Evolutionary conservation across 2,329 filamentous ascomycete species (phyloP).

Genomic region (Penicillium janthinellum): DNA sequence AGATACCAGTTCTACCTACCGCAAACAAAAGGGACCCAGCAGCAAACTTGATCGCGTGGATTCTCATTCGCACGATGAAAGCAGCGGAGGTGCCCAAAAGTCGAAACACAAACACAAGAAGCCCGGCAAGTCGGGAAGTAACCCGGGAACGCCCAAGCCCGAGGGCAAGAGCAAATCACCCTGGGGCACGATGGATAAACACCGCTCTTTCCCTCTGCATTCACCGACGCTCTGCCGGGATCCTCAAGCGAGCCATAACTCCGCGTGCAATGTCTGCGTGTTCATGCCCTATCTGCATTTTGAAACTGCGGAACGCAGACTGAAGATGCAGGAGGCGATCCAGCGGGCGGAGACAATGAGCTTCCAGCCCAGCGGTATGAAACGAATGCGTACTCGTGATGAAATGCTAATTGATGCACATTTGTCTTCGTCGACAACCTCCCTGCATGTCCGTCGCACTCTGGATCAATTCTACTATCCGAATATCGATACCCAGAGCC

Average conservation of each 20-base stretch:
- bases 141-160: slow-evolving; percentile 26
- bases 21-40: slow-evolving; percentile 33
- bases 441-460: slow-evolving; percentile 60
- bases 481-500: slow-evolving; percentile 58
- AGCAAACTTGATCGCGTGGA: slow-evolving; percentile 31
- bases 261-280: slow-evolving; percentile 34
- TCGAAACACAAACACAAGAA: slow-evolving; percentile 33
- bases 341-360: slow-evolving; percentile 35
- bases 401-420: slow-evolving; percentile 43
- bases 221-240: slow-evolving; percentile 44
- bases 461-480: slow-evolving; percentile 69
- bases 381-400: slow-evolving; percentile 34
- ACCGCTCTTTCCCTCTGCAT: slow-evolving; percentile 19
- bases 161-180: slow-evolving; percentile 36
- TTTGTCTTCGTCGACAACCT: slow-evolving; percentile 38
- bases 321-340: slow-evolving; percentile 61
- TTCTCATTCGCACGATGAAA: slow-evolving; percentile 31
- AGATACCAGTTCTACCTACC: slow-evolving; percentile 16
- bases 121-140: slow-evolving; percentile 29
- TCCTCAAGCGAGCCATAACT: slow-evolving; percentile 13
- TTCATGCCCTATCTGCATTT: slow-evolving; percentile 70
- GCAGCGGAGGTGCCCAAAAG: slow-evolving; percentile 23
- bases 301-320: slow-evolving; percentile 58
- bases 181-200: slow-evolving; percentile 36
- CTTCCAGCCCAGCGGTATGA: slow-evolving; percentile 28